Percentiles rank a stretch among this genome's conserved stretches.
Evolutionary conservation across 2,329 filamentous ascomycete species (phyloP).

Genomic region (Aspergillus ochraceoroseus): DNA sequence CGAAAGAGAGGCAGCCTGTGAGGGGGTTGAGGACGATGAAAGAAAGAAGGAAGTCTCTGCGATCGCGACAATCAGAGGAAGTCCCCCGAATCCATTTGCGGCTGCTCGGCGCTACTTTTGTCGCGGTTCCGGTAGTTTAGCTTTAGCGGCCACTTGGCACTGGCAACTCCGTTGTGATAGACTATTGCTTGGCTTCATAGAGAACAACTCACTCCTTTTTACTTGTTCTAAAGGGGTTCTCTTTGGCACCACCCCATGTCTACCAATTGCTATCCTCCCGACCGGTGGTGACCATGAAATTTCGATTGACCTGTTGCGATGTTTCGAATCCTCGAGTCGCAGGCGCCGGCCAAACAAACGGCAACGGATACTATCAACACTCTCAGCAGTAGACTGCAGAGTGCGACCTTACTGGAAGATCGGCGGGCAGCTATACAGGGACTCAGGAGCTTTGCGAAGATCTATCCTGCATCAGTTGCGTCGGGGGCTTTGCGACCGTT

Average conservation of each 20-base stretch:
- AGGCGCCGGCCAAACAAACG: constrained; percentile 90
- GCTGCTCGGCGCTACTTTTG: constrained; percentile 24
- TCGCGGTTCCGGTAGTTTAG: constrained; percentile 21
- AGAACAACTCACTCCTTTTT: constrained; percentile 20
- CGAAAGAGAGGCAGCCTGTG: constrained; percentile 7
- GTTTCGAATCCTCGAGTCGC: constrained; percentile 58
- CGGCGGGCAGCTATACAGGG: constrained; percentile 88
- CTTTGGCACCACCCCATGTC: constrained; percentile 29
- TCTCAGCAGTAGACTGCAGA: constrained; percentile 78
- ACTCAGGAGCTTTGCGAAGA: constrained; percentile 89
- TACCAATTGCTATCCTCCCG: constrained; percentile 24
- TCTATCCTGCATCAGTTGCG: constrained; percentile 91
- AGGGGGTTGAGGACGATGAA: constrained; percentile 6
- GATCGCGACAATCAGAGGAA: constrained; percentile 14
- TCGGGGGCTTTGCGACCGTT: constrained; percentile 85
- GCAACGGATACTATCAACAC: constrained; percentile 91
- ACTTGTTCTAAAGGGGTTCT: too few species aligned
- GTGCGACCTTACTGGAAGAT: constrained; percentile 88
- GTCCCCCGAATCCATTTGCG: constrained; percentile 10
- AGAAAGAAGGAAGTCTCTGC: constrained; percentile 19
- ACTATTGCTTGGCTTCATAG: constrained; percentile 10
- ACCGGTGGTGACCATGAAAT: constrained; percentile 41
- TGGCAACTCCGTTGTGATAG: too few species aligned
- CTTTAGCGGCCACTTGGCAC: constrained; percentile 22
- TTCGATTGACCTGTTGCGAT: constrained; percentile 38